Conservation (phyloP, 129 eudicot species). For the Saussurea involucrata region DNA sequence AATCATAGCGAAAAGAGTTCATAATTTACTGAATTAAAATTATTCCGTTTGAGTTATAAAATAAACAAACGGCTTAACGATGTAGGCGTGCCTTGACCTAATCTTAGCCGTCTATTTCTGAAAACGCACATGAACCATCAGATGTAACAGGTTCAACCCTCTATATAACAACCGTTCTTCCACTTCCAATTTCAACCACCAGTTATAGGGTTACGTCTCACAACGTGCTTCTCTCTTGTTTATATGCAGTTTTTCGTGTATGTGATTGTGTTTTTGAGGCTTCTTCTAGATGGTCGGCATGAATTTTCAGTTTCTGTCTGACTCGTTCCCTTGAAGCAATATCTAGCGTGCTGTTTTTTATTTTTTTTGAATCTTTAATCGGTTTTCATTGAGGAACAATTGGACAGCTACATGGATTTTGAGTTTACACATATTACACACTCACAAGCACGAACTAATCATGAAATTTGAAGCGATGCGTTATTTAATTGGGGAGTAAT, state of each 20-base stretch:
- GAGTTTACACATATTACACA: neutral
- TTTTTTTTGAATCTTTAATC: neutral
- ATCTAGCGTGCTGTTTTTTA: slow-evolving; percentile 37
- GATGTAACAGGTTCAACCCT: neutral
- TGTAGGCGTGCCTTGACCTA: neutral
- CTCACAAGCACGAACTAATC: neutral
- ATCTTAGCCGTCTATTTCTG: slow-evolving; percentile 14
- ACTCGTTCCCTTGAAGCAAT: slow-evolving; percentile 82
- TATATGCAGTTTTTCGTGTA: neutral
- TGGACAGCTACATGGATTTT: slow-evolving; percentile 35
- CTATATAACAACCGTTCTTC: neutral
- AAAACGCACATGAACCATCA: neutral
- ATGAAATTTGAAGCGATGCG: neutral
- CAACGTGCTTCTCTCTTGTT: neutral
- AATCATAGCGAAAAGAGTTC: too few species aligned
- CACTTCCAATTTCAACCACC: neutral
- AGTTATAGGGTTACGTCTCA: neutral
- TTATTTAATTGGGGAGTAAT: neutral
- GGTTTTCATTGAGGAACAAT: slow-evolving; percentile 11
- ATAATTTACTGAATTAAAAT: too few species aligned
- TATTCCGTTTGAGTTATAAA: neutral
- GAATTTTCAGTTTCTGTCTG: slow-evolving; percentile 38
- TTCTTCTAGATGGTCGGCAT: slow-evolving; percentile 55
- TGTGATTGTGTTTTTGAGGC: neutral
- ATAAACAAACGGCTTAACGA: neutral